These are phyloP conservation scores for Diversispora epigaea DNA, from an alignment of 192 early-diverging fungal genomes.

Conservation along the genomic window DNA sequence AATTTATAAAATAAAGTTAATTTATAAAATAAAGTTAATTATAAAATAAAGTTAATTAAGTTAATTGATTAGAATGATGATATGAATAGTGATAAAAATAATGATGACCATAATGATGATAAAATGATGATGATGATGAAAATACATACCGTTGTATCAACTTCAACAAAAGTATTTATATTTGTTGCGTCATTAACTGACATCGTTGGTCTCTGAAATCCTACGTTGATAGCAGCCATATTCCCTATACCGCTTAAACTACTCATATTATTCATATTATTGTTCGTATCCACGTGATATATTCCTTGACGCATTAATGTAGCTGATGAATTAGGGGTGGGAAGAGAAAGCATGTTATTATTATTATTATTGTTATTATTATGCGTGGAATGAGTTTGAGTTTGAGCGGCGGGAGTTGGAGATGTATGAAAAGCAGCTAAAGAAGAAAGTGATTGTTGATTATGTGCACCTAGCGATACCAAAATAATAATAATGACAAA, in stretches of 20 bases:
- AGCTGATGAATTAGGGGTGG: slow-evolving; percentile 5
- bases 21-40: too few species aligned
- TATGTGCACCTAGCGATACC: background rate
- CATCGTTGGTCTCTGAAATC: background rate
- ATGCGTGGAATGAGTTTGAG: background rate
- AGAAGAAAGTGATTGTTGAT: background rate
- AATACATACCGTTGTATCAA: slow-evolving; percentile 9
- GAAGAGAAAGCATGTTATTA: slow-evolving; percentile 14
- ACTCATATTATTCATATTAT: slow-evolving; percentile 12
- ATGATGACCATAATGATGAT: background rate
- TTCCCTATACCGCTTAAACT: background rate
- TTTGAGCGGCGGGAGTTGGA: background rate
- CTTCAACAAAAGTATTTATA: slow-evolving; percentile 1
- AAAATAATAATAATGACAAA: background rate
- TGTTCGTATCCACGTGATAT: slow-evolving; percentile 12
- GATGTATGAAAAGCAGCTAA: background rate
- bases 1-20: too few species aligned
- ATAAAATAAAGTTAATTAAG: too few species aligned
- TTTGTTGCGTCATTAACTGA: too few species aligned
- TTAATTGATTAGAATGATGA: too few species aligned
- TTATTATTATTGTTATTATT: background rate
- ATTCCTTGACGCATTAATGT: background rate
- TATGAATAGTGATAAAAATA: background rate
- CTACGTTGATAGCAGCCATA: background rate
- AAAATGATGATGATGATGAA: background rate